Base-by-base conservation (phyloP, 306 rosid genomes). In the Dryas alaskensis region DNA sequence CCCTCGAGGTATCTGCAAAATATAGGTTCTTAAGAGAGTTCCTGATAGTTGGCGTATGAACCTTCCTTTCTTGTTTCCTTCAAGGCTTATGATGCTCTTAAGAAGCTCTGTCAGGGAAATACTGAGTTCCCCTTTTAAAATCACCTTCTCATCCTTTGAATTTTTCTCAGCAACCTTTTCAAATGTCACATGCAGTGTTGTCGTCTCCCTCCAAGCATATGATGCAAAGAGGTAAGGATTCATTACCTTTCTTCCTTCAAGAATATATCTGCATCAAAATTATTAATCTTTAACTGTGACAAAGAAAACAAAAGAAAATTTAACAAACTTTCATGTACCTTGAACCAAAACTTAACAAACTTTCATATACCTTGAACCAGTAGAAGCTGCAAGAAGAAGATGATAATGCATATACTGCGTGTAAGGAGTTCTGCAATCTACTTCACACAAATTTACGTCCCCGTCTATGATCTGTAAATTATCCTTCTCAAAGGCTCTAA, bases 401-500 rank as follows among this genome's bases (percentile, higher is more conserved):
- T 60, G 65, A 67, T 81, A 81, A 60, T 53, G 79, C 81, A 81
- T 81, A 51, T 72, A 76, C 43, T 81, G 84, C 44, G 81, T 81
- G 75, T 76, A 81, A 66, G 84, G 84, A 65, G 78, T 81, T 76
- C 71, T 65, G 50, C 50, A 45, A 71, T 69, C 81, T 50, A 78
- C 66, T 10, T 61, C 65, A 52, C 84, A 81, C 60, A 81, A 44
- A 72, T 76, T 76, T 31, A 76, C 69, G 67, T 71, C 72, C 60
- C 81, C 81, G 0, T 81, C 78, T 39, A 76, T 31, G 42, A 81
- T 25, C 50, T 71, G 75, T 67, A 81, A 72, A 7, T 65, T 54
- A 0, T 71, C 81, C 74, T 72, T 76, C 81, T 81, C 81, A 59
- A 81, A 65, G 58, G 75, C 75, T 55, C 48, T 73, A 53, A 76